A percentile compares a stretch with the other conserved stretches of the same genome.
phyloP scores from a whole-genome alignment of 345 rosid genomes.

The Bruguiera parviflora region DNA sequence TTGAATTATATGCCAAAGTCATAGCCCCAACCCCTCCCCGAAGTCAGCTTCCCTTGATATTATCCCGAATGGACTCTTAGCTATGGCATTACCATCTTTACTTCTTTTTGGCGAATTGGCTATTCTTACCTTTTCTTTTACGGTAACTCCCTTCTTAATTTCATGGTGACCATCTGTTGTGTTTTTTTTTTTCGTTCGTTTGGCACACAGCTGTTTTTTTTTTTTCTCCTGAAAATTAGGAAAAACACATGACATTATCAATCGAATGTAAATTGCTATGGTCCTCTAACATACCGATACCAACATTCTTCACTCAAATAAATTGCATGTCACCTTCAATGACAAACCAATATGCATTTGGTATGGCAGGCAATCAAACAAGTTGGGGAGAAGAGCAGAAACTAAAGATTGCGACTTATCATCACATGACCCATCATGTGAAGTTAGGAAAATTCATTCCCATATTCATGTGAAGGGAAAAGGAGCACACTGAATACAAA shows the following conservation, averaged over 20 bases:
- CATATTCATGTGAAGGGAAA: too few relatives aligned
- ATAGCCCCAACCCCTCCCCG: neutral
- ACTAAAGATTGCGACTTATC: constrained; percentile 34
- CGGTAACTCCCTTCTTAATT: too few relatives aligned
- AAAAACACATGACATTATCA: too few relatives aligned
- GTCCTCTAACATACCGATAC: too few relatives aligned
- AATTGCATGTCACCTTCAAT: neutral
- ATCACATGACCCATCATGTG: constrained; percentile 37
- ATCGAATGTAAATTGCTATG: too few relatives aligned
- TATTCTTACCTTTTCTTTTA: neutral
- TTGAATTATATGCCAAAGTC: too few relatives aligned
- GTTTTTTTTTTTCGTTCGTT: too few relatives aligned
- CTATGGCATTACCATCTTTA: constrained; percentile 1
- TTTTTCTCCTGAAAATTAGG: too few relatives aligned
- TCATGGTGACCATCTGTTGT: too few relatives aligned
- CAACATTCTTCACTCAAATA: neutral
- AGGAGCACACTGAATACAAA: too few relatives aligned
- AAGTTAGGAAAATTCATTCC: constrained; percentile 16
- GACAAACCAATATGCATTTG: neutral
- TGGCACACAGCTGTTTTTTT: too few relatives aligned
- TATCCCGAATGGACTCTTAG: constrained; percentile 2
- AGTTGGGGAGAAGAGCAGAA: constrained; percentile 15
- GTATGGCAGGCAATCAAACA: constrained; percentile 8
- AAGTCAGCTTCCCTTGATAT: constrained; percentile 15
- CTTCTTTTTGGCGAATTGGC: constrained; percentile 11